A percentile compares a stretch with the other conserved stretches of the same genome.
Evolutionary conservation across 345 rosid species (phyloP).

Genomic region (Gynandropsis gynandra): DNA sequence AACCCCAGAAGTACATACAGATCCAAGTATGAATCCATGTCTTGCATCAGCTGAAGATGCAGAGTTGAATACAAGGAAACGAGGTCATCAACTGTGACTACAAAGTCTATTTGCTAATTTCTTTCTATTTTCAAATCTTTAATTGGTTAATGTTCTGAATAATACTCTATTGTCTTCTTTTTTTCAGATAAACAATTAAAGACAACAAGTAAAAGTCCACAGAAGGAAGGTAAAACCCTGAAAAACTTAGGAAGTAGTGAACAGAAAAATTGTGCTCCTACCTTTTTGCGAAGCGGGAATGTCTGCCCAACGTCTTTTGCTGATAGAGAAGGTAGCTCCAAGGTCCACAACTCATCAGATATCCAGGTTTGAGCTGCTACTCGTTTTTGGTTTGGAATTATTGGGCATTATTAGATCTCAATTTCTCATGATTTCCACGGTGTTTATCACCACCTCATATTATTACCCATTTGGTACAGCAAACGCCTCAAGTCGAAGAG

Average conservation of each 20-base stretch:
- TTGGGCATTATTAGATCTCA: conserved; percentile 21
- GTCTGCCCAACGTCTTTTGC: conserved; percentile 13
- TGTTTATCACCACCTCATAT: conserved; percentile 26
- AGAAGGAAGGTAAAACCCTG: conserved; percentile 26
- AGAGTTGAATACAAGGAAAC: conserved; percentile 37
- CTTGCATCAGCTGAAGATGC: conserved; percentile 42
- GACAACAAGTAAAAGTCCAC: conserved; percentile 28
- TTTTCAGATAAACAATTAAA: conserved; percentile 34
- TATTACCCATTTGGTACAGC: conserved; percentile 30
- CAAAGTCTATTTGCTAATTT: conserved; percentile 17
- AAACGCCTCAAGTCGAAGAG: conserved; percentile 38
- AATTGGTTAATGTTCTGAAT: conserved; percentile 18
- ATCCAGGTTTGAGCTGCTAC: conserved; percentile 27
- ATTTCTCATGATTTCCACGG: conserved; percentile 12
- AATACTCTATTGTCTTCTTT: conserved; percentile 16
- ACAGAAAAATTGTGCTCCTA: conserved; percentile 25
- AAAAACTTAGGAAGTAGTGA: conserved; percentile 34
- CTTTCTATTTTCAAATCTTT: conserved; percentile 12
- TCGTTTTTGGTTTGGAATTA: conserved; percentile 17
- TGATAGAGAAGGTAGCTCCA: conserved; percentile 31
- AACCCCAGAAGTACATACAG: conserved; percentile 58
- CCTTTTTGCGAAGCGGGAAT: conserved; percentile 29
- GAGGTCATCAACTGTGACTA: conserved; percentile 37
- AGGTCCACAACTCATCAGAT: conserved; percentile 27
- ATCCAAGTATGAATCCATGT: conserved; percentile 48